Base-by-base conservation (phyloP, 768 basidiomycete genomes). In the Kwoniella shandongensis region DNA sequence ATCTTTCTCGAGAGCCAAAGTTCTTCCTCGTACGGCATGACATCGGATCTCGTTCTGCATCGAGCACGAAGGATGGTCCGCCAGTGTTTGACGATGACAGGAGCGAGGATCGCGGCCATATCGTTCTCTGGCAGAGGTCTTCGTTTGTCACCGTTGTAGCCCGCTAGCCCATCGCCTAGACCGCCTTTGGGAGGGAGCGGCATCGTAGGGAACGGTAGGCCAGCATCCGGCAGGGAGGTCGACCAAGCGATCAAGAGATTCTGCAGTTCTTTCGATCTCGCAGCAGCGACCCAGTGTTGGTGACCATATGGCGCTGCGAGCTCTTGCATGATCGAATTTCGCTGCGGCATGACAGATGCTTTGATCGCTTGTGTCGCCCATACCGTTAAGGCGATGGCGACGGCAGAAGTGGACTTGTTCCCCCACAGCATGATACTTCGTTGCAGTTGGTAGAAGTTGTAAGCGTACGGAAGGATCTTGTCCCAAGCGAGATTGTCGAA, bases 211-310 rank as follows among this genome's bases (percentile, higher is more conserved):
- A 63, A 54, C 0, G 55, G 48, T 23, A 66, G 15, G 13, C 58
- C 58, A 18, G 61, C 61, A 22, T 70, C 65, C 12, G 30, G 36
- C 25, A 70, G 38, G n/a, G 54, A 60, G 8, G 62, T 70, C 18
- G 65, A 61, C 69, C 69, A 70, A 22, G 58, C 59, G 17, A 67
- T 53, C 29, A 70, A 20, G 26, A 67, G 23, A 13, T 59, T 55
- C 7, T 51, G 36, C 17, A 70, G 13, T 8, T 62, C 63, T 17
- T 22, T 45, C 15, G 55, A 45, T 23, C 51, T 23, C 35, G 53
- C 57, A 1, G 41, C 44, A 10, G 65, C 36, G 2, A 18, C 44
- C n/a, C 36, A 54, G 12, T 50, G 38, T 4, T 39, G 30, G 5
- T 22, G 15, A 23, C 57, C 56, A 44, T 58, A 65, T 18, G 44